Evolutionary conservation across 2,329 filamentous ascomycete species (phyloP).

Genomic region (Daldinia sp.): DNA sequence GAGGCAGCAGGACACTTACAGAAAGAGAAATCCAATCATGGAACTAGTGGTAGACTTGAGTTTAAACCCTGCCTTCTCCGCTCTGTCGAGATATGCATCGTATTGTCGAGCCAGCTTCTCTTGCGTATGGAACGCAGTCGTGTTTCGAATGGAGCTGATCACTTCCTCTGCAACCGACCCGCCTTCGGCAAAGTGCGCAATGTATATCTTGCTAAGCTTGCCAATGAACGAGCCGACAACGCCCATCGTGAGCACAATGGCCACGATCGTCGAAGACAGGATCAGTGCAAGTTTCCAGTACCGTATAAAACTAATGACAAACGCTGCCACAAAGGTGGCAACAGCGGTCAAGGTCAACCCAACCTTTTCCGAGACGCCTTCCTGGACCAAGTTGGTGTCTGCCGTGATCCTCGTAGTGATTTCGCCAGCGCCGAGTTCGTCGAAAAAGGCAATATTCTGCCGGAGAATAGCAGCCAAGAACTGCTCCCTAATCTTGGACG

Average conservation of each 20-base stretch:
- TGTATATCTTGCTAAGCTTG: conserved; percentile 58
- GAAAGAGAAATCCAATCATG: neutral
- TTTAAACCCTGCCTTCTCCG: neutral
- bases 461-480: neutral
- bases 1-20: neutral
- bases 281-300: conserved; percentile 67
- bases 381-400: conserved; percentile 65
- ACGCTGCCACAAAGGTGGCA: conserved; percentile 58
- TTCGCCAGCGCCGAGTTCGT: neutral
- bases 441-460: neutral
- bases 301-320: conserved; percentile 61
- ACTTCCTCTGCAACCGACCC: conserved; percentile 39
- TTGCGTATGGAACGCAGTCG: neutral
- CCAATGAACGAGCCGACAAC: conserved; percentile 60
- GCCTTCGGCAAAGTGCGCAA: conserved; percentile 65
- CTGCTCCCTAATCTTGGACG: neutral
- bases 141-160: conserved; percentile 49
- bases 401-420: conserved; percentile 55
- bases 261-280: conserved; percentile 60
- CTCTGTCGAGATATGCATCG: neutral
- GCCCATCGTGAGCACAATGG: conserved; percentile 57
- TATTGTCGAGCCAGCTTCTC: neutral
- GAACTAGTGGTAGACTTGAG: neutral
- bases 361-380: conserved; percentile 68
- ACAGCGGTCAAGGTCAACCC: conserved; percentile 62